A percentile compares a stretch with the other conserved stretches of the same genome.
phyloP scores from a whole-genome alignment of 2,329 filamentous ascomycete genomes.

The Fusarium acutatum region DNA sequence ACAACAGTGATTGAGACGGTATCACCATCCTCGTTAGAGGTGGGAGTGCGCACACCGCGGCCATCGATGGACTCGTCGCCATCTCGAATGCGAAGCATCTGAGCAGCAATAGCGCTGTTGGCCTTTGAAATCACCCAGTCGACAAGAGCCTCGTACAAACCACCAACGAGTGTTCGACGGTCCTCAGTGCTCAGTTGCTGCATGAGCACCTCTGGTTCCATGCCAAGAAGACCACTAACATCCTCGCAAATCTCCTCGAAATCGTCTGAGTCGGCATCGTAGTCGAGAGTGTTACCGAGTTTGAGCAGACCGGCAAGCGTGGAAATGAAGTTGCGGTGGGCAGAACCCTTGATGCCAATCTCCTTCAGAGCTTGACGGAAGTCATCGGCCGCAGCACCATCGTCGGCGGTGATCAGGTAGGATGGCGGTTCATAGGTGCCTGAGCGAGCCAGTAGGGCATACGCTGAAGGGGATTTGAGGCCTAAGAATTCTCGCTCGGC shows the following conservation, averaged over 20 bases:
- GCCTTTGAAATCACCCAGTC: conserved; percentile 94
- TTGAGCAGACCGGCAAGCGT: conserved; percentile 87
- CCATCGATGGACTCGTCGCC: conserved; percentile 75
- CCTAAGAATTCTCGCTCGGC: conserved; percentile 89
- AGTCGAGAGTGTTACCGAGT: conserved; percentile 88
- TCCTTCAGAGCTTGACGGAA: conserved; percentile 87
- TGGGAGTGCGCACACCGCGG: conserved; percentile 68
- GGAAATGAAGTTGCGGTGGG: conserved; percentile 84
- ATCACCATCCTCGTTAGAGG: conserved; percentile 77
- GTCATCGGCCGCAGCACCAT: conserved; percentile 91
- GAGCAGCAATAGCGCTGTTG: conserved; percentile 81
- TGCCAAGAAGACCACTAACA: conserved; percentile 82
- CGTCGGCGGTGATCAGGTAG: conserved; percentile 91
- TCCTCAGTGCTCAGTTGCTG: conserved; percentile 86
- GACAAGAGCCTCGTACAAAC: conserved; percentile 91
- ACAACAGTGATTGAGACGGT: conserved; percentile 90
- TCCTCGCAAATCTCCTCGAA: conserved; percentile 91
- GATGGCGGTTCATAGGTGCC: conserved; percentile 86
- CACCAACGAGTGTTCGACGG: conserved; percentile 81
- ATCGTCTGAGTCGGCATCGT: conserved; percentile 82
- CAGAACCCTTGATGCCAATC: conserved; percentile 90
- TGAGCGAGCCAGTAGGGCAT: conserved; percentile 81
- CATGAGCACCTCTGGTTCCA: conserved; percentile 84
- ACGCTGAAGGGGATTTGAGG: conserved; percentile 79
- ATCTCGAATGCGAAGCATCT: conserved; percentile 73